Conservation (phyloP, 2,329 filamentous ascomycete species). For the Arthrinium phaeospermum region DNA sequence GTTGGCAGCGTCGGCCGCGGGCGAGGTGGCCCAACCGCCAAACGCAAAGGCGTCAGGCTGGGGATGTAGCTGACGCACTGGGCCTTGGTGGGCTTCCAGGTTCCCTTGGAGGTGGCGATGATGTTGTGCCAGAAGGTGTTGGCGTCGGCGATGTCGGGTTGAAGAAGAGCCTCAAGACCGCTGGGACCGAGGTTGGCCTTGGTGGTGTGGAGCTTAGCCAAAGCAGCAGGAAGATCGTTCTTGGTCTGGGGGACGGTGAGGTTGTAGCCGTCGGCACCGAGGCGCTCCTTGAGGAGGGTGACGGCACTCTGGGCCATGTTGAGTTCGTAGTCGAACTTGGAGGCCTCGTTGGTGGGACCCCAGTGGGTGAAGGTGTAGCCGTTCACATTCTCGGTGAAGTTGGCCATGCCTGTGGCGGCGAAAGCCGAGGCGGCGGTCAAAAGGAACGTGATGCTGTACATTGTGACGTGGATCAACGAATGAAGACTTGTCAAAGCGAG, state of each 20-base stretch:
- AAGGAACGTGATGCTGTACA: not conserved
- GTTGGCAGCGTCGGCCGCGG: conserved; percentile 35
- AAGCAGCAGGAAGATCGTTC: conserved; percentile 24
- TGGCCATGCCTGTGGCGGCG: not conserved
- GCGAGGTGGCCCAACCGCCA: conserved; percentile 32
- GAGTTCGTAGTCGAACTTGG: conserved; percentile 28
- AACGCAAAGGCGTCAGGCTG: conserved; percentile 33
- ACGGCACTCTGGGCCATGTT: conserved; percentile 25
- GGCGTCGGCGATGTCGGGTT: conserved; percentile 31
- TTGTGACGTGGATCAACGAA: not conserved
- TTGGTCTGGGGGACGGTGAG: conserved; percentile 23
- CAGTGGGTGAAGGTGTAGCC: conserved; percentile 27
- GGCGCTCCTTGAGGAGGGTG: conserved; percentile 22
- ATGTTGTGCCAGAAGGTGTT: conserved; percentile 34
- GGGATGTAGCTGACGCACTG: conserved; percentile 33
- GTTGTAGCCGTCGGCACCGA: conserved; percentile 10
- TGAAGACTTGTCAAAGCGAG: not conserved
- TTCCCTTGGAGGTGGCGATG: conserved; percentile 26
- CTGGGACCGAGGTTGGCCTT: conserved; percentile 32
- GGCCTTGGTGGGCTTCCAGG: conserved; percentile 32
- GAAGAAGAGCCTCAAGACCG: conserved; percentile 32
- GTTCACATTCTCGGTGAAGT: conserved; percentile 24
- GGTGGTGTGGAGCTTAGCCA: conserved; percentile 26
- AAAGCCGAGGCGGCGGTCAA: not conserved
- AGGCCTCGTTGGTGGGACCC: conserved; percentile 24